Conservation (phyloP, 305 asterid genomes). For the Rubia balearica region DNA sequence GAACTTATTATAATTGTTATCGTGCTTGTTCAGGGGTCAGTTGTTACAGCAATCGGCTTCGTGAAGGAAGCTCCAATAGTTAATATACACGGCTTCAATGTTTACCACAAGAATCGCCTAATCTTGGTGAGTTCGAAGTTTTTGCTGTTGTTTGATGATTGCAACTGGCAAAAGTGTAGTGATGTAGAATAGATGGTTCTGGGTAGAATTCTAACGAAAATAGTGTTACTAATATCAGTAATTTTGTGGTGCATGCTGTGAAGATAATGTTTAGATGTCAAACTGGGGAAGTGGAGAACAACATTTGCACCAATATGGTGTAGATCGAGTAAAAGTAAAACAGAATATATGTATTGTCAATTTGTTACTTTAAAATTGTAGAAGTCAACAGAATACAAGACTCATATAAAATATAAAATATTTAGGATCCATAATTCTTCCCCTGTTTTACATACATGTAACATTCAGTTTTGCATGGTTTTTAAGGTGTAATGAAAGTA, state of each 20-base stretch:
- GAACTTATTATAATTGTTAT: slow-evolving; percentile 10
- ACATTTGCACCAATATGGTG: neutral
- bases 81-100: slow-evolving; percentile 84
- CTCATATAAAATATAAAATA: no score
- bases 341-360: no score
- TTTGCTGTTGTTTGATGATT: neutral
- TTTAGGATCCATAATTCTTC: no score
- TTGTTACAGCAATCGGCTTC: slow-evolving; percentile 75
- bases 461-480: no score
- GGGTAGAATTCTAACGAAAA: neutral
- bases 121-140: slow-evolving; percentile 50
- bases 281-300: neutral
- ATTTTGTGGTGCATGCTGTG: neutral
- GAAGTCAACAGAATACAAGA: no score
- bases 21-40: slow-evolving; percentile 49
- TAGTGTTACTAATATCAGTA: neutral
- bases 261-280: neutral
- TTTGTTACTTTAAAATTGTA: no score
- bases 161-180: neutral
- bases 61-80: slow-evolving; percentile 86
- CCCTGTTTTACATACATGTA: no score
- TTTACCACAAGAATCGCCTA: slow-evolving; percentile 90
- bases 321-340: neutral
- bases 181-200: neutral
- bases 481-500: no score